These are phyloP conservation scores for Peniophora sp. DNA, from an alignment of 1,284 basidiomycete genomes.

Conservation along the genomic window DNA sequence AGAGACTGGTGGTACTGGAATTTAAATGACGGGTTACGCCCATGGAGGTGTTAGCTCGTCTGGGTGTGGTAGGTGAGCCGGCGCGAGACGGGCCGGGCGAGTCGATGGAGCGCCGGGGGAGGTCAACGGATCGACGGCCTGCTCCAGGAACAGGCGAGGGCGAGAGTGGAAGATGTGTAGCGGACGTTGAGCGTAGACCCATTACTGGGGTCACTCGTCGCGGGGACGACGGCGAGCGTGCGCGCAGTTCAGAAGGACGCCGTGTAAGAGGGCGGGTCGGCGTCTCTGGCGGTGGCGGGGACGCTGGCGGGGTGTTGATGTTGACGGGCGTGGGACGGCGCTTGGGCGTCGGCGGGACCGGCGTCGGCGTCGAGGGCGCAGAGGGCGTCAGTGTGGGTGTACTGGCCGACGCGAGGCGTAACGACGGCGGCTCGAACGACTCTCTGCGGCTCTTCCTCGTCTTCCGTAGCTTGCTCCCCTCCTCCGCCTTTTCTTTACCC, in stretches of 20 bases:
- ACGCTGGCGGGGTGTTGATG: not conserved
- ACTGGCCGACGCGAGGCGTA: slow-evolving; percentile 62
- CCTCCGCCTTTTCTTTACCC: slow-evolving; percentile 24
- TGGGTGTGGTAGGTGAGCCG: slow-evolving; percentile 20
- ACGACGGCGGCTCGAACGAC: slow-evolving; percentile 46
- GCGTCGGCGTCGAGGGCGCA: slow-evolving; percentile 10
- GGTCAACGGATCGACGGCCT: slow-evolving; percentile 25
- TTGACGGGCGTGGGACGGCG: slow-evolving; percentile 1
- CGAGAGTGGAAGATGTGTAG: slow-evolving; percentile 26
- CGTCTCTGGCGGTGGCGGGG: not conserved
- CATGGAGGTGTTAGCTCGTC: slow-evolving; percentile 25
- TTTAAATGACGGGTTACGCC: slow-evolving; percentile 32
- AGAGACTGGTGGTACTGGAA: slow-evolving; percentile 45
- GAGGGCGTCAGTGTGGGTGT: slow-evolving; percentile 40
- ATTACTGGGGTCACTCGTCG: slow-evolving; percentile 18
- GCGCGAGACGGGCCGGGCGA: slow-evolving; percentile 8
- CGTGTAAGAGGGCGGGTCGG: too few species aligned
- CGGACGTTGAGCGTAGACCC: slow-evolving; percentile 26
- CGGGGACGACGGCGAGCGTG: slow-evolving; percentile 26
- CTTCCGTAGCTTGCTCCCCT: slow-evolving; percentile 23
- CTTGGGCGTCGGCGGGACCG: slow-evolving; percentile 5
- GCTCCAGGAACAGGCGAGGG: slow-evolving; percentile 21
- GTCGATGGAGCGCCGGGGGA: slow-evolving; percentile 7
- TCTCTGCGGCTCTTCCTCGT: slow-evolving; percentile 21
- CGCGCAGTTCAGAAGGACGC: slow-evolving; percentile 24